Evolutionary conservation across 2,329 filamentous ascomycete genomes (phyloP).

Genomic region (Botrytis byssoidea): DNA sequence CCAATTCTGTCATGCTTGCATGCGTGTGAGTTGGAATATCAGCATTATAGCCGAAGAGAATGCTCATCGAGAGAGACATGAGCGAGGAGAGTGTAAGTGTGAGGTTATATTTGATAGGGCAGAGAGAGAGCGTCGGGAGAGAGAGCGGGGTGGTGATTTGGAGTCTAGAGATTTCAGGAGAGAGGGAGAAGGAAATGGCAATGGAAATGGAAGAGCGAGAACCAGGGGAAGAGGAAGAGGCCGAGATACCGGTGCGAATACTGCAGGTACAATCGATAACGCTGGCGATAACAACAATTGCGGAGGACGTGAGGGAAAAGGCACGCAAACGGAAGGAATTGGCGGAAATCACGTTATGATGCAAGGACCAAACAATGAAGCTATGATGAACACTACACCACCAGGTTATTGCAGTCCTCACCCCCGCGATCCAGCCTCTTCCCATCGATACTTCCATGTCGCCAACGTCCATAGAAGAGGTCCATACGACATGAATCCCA

Average conservation of each 20-base stretch:
- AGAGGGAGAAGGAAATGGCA: neutral
- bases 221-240: neutral
- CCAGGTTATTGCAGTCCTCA: neutral
- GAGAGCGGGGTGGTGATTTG: neutral
- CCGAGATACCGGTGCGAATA: neutral
- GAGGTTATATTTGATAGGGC: conserved; percentile 31
- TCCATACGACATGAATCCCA: neutral
- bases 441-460: neutral
- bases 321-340: neutral
- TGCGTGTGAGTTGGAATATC: conserved; percentile 37
- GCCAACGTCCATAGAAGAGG: neutral
- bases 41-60: conserved; percentile 32
- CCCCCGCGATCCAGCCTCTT: neutral
- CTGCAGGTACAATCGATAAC: neutral
- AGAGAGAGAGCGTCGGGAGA: conserved; percentile 26
- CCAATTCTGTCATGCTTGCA: conserved; percentile 35
- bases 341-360: neutral
- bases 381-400: neutral
- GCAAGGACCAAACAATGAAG: neutral
- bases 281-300: neutral
- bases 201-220: neutral
- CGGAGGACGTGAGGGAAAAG: neutral
- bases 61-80: conserved; percentile 30
- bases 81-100: conserved; percentile 32
- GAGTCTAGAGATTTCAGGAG: neutral